Evolutionary conservation across 2,329 filamentous ascomycete species (phyloP).

Genomic region (Exophiala bonariae): DNA sequence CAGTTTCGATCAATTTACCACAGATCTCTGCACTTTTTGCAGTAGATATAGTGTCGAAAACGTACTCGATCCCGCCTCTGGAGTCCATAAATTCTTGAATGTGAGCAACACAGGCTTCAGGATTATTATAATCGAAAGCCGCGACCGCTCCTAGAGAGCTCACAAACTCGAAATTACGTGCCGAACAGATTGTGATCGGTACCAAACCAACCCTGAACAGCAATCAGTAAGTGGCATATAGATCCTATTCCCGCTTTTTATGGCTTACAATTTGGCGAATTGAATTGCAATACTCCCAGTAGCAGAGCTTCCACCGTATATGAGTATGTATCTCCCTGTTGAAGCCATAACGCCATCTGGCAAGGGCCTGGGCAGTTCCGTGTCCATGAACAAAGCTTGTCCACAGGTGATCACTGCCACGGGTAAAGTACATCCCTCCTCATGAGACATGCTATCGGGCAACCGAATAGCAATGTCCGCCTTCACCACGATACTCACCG

Average conservation of each 20-base stretch:
- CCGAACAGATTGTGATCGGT: constrained; percentile 40
- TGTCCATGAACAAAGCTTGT: constrained; percentile 40
- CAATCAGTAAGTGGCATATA: constrained; percentile 33
- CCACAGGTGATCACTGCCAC: constrained; percentile 36
- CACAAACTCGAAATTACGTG: constrained; percentile 46
- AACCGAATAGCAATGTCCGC: constrained; percentile 32
- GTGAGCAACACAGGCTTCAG: constrained; percentile 30
- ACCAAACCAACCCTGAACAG: constrained; percentile 37
- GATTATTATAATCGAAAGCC: constrained; percentile 48
- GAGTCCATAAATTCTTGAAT: constrained; percentile 37
- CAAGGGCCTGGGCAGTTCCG: constrained; percentile 18
- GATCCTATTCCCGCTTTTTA: constrained; percentile 37
- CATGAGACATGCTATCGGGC: constrained; percentile 32
- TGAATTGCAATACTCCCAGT: constrained; percentile 44
- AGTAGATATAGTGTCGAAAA: constrained; percentile 37
- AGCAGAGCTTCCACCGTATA: constrained; percentile 46
- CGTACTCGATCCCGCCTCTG: constrained; percentile 30
- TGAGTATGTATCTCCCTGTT: constrained; percentile 32
- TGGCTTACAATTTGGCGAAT: constrained; percentile 35
- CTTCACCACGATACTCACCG: constrained; percentile 33
- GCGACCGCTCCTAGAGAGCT: constrained; percentile 44
- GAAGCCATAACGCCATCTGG: neutral
- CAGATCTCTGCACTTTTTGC: constrained; percentile 32
- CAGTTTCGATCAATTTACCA: constrained; percentile 33
- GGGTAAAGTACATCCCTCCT: constrained; percentile 32